A percentile compares a stretch with the other conserved stretches of the same genome.
Evolutionary conservation across 768 basidiomycete genomes (phyloP).

Genomic region (Favolaschia claudopus): DNA sequence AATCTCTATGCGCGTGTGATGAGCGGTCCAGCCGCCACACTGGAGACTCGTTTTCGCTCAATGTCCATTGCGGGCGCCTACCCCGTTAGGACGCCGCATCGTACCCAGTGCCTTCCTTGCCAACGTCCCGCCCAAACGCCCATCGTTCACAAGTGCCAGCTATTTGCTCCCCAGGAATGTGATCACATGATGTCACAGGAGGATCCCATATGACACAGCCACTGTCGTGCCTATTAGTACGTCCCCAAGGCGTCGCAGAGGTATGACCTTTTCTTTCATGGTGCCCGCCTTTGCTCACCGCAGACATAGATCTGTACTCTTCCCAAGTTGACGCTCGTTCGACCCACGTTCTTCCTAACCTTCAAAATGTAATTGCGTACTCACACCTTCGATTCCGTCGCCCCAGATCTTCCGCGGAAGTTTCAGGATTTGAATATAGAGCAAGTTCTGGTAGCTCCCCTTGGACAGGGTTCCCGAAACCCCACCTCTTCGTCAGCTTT

Average conservation of each 20-base stretch:
- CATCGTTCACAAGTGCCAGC: too few relatives aligned
- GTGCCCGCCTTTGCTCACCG: slow-evolving; percentile 11
- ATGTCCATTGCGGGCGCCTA: too few relatives aligned
- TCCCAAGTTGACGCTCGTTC: slow-evolving; percentile 82
- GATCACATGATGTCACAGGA: too few relatives aligned
- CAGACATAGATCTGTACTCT: slow-evolving; percentile 79
- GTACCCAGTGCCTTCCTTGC: too few relatives aligned
- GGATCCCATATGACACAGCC: too few relatives aligned
- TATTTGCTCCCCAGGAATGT: too few relatives aligned
- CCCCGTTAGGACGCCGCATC: too few relatives aligned
- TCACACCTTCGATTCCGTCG: slow-evolving; percentile 64
- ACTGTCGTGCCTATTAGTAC: slow-evolving; percentile 70
- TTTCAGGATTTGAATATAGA: slow-evolving; percentile 81
- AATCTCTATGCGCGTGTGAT: too few relatives aligned
- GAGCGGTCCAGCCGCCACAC: too few relatives aligned
- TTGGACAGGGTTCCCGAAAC: slow-evolving; percentile 73
- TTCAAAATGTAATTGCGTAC: slow-evolving; percentile 76
- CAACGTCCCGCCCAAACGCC: too few relatives aligned
- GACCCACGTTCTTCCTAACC: slow-evolving; percentile 59
- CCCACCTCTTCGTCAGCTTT: slow-evolving; percentile 78
- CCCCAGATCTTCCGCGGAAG: slow-evolving; percentile 72
- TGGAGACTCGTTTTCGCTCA: too few relatives aligned
- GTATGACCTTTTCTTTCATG: slow-evolving; percentile 49
- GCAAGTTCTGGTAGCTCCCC: slow-evolving; percentile 72
- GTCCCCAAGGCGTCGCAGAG: slow-evolving; percentile 84